Conservation (phyloP, 805 yeast species). For the Cephaloascus albidus region DNA sequence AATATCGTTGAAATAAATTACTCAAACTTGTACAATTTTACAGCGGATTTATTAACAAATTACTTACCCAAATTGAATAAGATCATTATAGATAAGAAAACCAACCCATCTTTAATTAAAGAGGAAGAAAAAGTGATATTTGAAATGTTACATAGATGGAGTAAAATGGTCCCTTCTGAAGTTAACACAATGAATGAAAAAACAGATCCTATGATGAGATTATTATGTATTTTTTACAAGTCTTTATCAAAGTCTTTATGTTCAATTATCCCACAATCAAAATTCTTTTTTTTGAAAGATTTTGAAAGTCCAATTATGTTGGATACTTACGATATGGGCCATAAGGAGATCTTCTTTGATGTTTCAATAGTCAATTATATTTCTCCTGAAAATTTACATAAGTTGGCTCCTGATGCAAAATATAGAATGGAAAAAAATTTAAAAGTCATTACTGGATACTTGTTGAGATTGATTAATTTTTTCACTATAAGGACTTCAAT, state of each 20-base stretch:
- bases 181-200: slow-evolving; percentile 12
- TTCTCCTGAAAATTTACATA: slow-evolving; percentile 10
- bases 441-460: slow-evolving; percentile 15
- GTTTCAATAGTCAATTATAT: slow-evolving; percentile 14
- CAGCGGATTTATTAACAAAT: neutral
- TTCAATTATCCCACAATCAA: slow-evolving; percentile 29
- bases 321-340: slow-evolving; percentile 8
- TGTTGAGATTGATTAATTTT: slow-evolving; percentile 19
- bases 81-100: neutral
- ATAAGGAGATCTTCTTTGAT: slow-evolving; percentile 11
- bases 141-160: slow-evolving; percentile 25
- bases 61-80: neutral
- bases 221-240: slow-evolving; percentile 21
- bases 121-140: slow-evolving; percentile 22
- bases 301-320: slow-evolving; percentile 30
- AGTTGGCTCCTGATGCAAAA: neutral
- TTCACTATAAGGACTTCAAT: slow-evolving; percentile 16
- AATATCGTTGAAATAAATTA: neutral
- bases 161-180: slow-evolving; percentile 19
- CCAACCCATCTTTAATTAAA: neutral
- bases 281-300: slow-evolving; percentile 26
- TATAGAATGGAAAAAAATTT: slow-evolving; percentile 6
- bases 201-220: slow-evolving; percentile 20
- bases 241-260: slow-evolving; percentile 21
- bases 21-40: neutral